phyloP scores from a whole-genome alignment of 2,329 filamentous ascomycete genomes.

The Hortaea sp. region DNA sequence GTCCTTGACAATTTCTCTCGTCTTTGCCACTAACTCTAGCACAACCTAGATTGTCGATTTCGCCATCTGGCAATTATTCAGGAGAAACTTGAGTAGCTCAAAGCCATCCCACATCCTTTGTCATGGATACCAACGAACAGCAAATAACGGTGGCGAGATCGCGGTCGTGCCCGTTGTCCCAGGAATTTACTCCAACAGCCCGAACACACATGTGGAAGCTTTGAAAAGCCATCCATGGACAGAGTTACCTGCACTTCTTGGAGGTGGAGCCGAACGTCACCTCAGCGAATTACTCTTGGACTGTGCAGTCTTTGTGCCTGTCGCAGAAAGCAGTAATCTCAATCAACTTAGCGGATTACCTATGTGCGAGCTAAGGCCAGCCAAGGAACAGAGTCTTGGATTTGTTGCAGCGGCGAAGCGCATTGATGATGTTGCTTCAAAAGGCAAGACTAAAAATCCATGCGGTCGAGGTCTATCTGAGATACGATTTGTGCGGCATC shows the following conservation, averaged over 20 bases:
- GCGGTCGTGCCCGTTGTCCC: slow-evolving; percentile 45
- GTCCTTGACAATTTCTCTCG: slow-evolving; percentile 10
- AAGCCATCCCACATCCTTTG: slow-evolving; percentile 69
- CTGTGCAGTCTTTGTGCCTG: slow-evolving; percentile 61
- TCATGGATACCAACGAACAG: slow-evolving; percentile 61
- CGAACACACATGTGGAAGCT: slow-evolving; percentile 59
- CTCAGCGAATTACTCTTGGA: slow-evolving; percentile 70
- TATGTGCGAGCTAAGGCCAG: slow-evolving; percentile 35
- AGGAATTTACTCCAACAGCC: slow-evolving; percentile 53
- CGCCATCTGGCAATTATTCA: slow-evolving; percentile 65
- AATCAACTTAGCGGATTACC: slow-evolving; percentile 69
- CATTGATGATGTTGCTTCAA: neutral
- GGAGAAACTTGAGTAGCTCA: slow-evolving; percentile 37
- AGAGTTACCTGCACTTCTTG: slow-evolving; percentile 62
- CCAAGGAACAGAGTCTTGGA: neutral
- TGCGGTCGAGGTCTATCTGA: slow-evolving; percentile 10
- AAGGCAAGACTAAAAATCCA: neutral
- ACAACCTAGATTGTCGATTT: slow-evolving; percentile 37
- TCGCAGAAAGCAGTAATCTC: slow-evolving; percentile 55
- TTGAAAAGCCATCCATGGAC: slow-evolving; percentile 68
- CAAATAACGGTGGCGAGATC: slow-evolving; percentile 20
- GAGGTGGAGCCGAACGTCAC: slow-evolving; percentile 62
- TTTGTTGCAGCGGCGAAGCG: neutral
- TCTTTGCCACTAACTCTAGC: slow-evolving; percentile 10
- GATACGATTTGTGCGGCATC: slow-evolving; percentile 67